phyloP scores from a whole-genome alignment of 169 alveolate species.

The Miamiensis avidus region DNA sequence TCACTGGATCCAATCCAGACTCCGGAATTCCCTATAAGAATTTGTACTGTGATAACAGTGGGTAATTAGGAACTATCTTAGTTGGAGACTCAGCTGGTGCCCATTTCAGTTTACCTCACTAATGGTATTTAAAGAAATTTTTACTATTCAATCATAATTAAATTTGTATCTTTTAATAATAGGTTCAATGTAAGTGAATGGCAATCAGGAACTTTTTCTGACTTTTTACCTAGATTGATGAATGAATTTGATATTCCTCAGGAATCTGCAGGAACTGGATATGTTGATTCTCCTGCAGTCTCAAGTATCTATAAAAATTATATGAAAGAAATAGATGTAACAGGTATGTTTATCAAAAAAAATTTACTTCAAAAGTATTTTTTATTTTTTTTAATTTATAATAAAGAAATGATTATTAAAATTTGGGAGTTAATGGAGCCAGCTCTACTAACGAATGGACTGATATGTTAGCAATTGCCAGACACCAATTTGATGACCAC shows the following conservation, averaged over 20 bases:
- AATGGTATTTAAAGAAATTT: neutral
- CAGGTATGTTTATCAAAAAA: neutral
- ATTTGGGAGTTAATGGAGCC: conserved; percentile 39
- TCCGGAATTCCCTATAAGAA: conserved; percentile 10
- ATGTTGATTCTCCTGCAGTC: conserved; percentile 1
- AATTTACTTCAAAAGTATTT: no score
- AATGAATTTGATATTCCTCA: conserved; percentile 25
- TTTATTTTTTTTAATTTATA: no score
- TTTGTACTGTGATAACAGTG: conserved; percentile 2
- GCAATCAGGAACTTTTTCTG: neutral
- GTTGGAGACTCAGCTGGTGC: conserved; percentile 33
- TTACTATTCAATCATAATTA: neutral
- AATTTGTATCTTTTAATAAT: neutral
- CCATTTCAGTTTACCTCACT: conserved; percentile 14
- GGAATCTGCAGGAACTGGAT: conserved; percentile 13
- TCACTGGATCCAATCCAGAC: conserved; percentile 19
- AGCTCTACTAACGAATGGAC: neutral
- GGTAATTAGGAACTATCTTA: neutral
- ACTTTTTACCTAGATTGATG: neutral
- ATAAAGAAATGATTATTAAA: conserved; percentile 21
- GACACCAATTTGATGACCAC: conserved; percentile 9
- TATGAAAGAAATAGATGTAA: conserved; percentile 18
- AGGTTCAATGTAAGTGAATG: neutral
- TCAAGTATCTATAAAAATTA: conserved; percentile 4
- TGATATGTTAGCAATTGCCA: conserved; percentile 3